phyloP scores from a whole-genome alignment of 2,329 filamentous ascomycete species.

The Pseudocercospora cruenta region DNA sequence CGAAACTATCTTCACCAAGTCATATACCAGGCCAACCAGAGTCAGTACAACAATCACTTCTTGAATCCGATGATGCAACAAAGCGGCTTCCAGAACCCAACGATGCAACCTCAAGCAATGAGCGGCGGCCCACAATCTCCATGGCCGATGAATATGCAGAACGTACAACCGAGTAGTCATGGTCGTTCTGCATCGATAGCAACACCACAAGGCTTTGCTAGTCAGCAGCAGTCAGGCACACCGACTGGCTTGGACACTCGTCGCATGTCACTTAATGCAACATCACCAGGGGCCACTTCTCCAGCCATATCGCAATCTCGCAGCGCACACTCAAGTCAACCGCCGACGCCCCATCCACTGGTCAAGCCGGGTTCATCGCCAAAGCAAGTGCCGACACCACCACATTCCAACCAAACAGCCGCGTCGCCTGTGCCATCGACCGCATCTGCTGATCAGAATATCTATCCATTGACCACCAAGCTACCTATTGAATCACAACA shows the following conservation, averaged over 20 bases:
- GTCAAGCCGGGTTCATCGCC: conserved; percentile 14
- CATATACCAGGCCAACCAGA: conserved; percentile 48
- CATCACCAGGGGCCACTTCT: conserved; percentile 12
- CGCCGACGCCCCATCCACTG: conserved; percentile 21
- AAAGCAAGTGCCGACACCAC: conserved; percentile 18
- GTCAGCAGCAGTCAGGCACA: conserved; percentile 34
- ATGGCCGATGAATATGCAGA: conserved; percentile 43
- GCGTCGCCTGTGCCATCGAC: conserved; percentile 5
- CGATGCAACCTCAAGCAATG: conserved; percentile 35
- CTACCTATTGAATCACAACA: conserved; percentile 59
- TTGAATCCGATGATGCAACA: conserved; percentile 43
- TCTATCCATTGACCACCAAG: conserved; percentile 51
- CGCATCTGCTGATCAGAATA: conserved; percentile 13
- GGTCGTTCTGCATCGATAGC: conserved; percentile 52
- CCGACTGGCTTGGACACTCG: conserved; percentile 14
- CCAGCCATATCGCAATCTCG: conserved; percentile 21
- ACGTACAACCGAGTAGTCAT: conserved; percentile 41
- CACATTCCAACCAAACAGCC: conserved; percentile 10
- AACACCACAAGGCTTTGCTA: conserved; percentile 41
- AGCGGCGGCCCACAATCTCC: conserved; percentile 40
- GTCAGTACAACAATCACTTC: conserved; percentile 44
- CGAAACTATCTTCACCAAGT: conserved; percentile 54
- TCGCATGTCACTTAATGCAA: conserved; percentile 12
- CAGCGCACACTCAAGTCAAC: conserved; percentile 17
- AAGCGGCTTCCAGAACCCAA: conserved; percentile 31